Evolutionary conservation across 805 yeast species (phyloP).

Genomic region (Ogataea wickerhamii): DNA sequence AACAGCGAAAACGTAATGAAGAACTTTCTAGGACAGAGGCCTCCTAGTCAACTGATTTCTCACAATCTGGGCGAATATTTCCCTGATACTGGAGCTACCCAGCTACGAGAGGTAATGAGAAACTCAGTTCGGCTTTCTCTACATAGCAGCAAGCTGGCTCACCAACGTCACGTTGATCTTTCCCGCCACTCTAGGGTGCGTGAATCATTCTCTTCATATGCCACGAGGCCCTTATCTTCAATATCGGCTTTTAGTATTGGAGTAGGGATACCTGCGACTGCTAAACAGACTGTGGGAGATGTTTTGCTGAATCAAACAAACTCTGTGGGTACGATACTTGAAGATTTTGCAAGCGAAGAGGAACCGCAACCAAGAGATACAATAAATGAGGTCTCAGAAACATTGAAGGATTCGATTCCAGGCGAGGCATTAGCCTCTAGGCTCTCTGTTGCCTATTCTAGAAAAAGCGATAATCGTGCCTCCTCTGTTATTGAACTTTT

Average conservation of each 20-base stretch:
- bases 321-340: slow-evolving; percentile 46
- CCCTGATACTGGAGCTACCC: slow-evolving; percentile 73
- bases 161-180: slow-evolving; percentile 12
- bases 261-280: slow-evolving; percentile 24
- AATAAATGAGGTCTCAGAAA: slow-evolving; percentile 3
- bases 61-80: slow-evolving; percentile 86
- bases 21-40: slow-evolving; percentile 79
- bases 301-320: slow-evolving; percentile 52
- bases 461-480: slow-evolving; percentile 17
- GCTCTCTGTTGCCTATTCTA: slow-evolving; percentile 21
- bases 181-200: slow-evolving; percentile 5
- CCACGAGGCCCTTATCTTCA: slow-evolving; percentile 23
- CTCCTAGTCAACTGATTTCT: slow-evolving; percentile 89
- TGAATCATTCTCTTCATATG: slow-evolving; percentile 24
- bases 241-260: slow-evolving; percentile 29
- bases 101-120: slow-evolving; percentile 73
- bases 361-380: slow-evolving; percentile 2
- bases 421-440: slow-evolving; percentile 11
- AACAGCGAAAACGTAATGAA: slow-evolving; percentile 28
- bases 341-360: slow-evolving; percentile 19
- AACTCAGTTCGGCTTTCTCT: slow-evolving; percentile 81
- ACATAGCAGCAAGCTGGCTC: slow-evolving; percentile 25
- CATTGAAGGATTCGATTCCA: slow-evolving; percentile 4
- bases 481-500: slow-evolving; percentile 47
- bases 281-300: slow-evolving; percentile 58